Evolutionary conservation across 1,139 yeast genomes (phyloP).

Genomic region (Saccharomyces pastorianus): DNA sequence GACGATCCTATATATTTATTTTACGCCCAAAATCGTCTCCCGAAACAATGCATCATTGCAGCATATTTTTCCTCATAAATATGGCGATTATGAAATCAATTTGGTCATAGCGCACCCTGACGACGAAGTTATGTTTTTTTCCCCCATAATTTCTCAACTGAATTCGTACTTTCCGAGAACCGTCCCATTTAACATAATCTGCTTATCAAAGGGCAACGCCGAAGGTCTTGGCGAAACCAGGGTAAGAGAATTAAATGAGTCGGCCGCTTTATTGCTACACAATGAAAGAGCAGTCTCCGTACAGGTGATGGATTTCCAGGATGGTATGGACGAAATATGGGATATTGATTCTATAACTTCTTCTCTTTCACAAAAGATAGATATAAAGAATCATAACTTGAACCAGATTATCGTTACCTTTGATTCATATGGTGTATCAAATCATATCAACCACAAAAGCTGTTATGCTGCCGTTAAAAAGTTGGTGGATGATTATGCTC

Average conservation of each 20-base stretch:
- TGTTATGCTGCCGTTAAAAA: constrained; percentile 47
- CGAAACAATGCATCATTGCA: constrained; percentile 7
- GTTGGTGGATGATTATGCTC: constrained; percentile 23
- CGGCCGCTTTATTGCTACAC: constrained; percentile 55
- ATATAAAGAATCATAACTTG: constrained; percentile 20
- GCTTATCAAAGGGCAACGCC: constrained; percentile 73
- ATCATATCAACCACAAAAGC: constrained; percentile 78
- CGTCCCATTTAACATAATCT: constrained; percentile 44
- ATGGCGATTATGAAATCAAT: background rate
- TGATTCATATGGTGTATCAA: constrained; percentile 75
- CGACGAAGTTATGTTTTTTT: constrained; percentile 96
- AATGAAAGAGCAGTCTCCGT: constrained; percentile 37
- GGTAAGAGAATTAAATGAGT: constrained; percentile 46
- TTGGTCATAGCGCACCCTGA: constrained; percentile 91
- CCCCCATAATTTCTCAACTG: constrained; percentile 48
- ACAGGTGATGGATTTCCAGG: constrained; percentile 41
- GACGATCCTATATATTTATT: constrained; percentile 13
- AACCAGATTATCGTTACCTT: constrained; percentile 59
- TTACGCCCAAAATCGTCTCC: constrained; percentile 6
- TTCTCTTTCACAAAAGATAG: constrained; percentile 4
- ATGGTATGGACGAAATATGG: constrained; percentile 73
- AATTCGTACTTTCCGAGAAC: constrained; percentile 6
- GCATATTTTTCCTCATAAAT: constrained; percentile 3
- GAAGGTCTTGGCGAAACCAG: constrained; percentile 65
- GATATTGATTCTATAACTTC: constrained; percentile 26